These are phyloP conservation scores for Hyphopichia burtonii DNA, from an alignment of 1,139 yeast species.

Conservation along the genomic window DNA sequence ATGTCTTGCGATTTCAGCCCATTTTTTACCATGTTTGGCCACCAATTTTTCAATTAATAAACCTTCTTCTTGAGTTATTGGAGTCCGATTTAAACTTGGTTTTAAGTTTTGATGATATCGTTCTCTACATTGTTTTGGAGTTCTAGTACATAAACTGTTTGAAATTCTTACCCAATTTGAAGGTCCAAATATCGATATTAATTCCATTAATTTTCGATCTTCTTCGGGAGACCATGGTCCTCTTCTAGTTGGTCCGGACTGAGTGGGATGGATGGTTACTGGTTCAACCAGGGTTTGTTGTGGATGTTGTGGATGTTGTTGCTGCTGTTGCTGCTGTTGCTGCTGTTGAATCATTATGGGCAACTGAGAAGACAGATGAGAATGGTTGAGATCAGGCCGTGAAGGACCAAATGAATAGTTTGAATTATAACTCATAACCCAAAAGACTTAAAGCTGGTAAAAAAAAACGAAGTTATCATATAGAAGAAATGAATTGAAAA, in stretches of 20 bases:
- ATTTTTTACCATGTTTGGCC: conserved; percentile 76
- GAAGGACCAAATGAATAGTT: conserved; percentile 4
- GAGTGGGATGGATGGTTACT: conserved; percentile 1
- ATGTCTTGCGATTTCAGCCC: conserved; percentile 94
- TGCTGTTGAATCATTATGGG: not conserved
- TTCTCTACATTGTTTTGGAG: conserved; percentile 92
- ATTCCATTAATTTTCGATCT: conserved; percentile 68
- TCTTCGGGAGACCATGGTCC: conserved; percentile 95
- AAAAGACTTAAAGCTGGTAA: not conserved
- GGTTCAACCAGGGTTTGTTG: not conserved
- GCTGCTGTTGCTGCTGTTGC: not conserved
- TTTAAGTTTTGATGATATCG: conserved; percentile 89
- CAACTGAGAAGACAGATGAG: not conserved
- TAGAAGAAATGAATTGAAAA: not conserved
- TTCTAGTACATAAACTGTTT: conserved; percentile 68
- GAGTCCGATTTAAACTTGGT: conserved; percentile 77
- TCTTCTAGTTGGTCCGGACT: conserved; percentile 30
- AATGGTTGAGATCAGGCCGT: conserved; percentile 1
- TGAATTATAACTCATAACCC: conserved; percentile 1
- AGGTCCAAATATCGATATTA: conserved; percentile 76
- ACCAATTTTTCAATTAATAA: conserved; percentile 76
- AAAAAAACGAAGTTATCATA: not conserved
- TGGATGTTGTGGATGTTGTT: not conserved
- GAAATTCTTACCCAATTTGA: conserved; percentile 89
- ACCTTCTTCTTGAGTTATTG: conserved; percentile 86